Evolutionary conservation across 179 eudicot species (phyloP), one percentile per base, ranked within the genome.

Genomic region (Camellia oleifera): DNA sequence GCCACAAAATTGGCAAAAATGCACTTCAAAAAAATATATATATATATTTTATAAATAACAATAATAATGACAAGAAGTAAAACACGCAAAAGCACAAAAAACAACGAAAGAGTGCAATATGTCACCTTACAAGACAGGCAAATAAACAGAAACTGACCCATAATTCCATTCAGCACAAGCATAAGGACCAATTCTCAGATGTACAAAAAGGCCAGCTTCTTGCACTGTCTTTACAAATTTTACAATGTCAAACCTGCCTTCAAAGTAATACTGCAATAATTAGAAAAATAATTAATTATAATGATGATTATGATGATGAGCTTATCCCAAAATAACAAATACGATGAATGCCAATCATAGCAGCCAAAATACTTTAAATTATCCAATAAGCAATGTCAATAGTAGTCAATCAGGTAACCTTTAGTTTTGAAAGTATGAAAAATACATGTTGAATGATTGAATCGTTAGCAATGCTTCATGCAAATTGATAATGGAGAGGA

Each of bases 81-180:
- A 78, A n/a, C 44, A 68, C 7, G 69, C 18, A 17, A 70, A 77
- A 67, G 52, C 60, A 13, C 32, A 63, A 70, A 20, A 50, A 61
- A 8, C 44, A 3, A 20, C 15, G 40, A 54, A 58, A 81, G 15
- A 66, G 23, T 8, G 20, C 7, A 10, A 61, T 52, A 15, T 76
- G 42, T n/a, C 3, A 10, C 48, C 12, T 26, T 77, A 57, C 69
- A 77, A 76, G 23, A 72, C 18, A 52, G 62, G 15, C 32, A 18
- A 80, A n/a, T 40, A 32, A 72, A 75, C 2, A 58, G 61, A 57
- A 78, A 81, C 84, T 44, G 18, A 90, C 92, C 92, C 92, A 48
- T 90, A 90, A 62, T 88, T 90, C 92, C 92, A 90, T 81, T 90
- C 92, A 17, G 92, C 92, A 86, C 92, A 89, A 20, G 83, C 92